These are phyloP conservation scores for Rubroboletus satanas DNA, from an alignment of 768 basidiomycete genomes.

Conservation along the genomic window DNA sequence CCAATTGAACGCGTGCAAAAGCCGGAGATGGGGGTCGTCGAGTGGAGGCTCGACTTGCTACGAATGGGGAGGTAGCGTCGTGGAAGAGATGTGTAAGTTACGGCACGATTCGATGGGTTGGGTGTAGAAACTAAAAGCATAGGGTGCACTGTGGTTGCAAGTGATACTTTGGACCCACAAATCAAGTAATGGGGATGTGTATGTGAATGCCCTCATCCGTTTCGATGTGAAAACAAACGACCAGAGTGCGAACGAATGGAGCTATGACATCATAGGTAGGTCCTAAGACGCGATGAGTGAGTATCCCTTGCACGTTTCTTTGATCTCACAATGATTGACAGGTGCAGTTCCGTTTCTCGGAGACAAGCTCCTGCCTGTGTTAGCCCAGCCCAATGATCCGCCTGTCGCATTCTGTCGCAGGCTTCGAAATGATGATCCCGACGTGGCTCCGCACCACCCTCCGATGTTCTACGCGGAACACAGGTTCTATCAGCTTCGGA, in stretches of 20 bases:
- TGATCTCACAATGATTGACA: neutral
- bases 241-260: too few species aligned
- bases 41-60: conserved; percentile 27
- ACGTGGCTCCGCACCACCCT: neutral
- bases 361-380: neutral
- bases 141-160: neutral
- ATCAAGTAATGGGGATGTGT: too few species aligned
- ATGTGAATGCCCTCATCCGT: too few species aligned
- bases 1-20: conserved; percentile 52
- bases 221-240: neutral
- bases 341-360: neutral
- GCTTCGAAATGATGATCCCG: neutral
- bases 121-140: neutral
- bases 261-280: too few species aligned
- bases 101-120: neutral
- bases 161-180: too few species aligned
- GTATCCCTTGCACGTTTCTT: neutral
- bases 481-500: neutral
- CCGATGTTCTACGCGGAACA: neutral
- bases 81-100: neutral
- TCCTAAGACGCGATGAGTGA: too few species aligned
- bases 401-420: neutral
- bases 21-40: conserved; percentile 34
- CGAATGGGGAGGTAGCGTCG: neutral
- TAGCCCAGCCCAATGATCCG: neutral